Conservation (phyloP, 305 asterid species). For the Solanum hybrid region DNA sequence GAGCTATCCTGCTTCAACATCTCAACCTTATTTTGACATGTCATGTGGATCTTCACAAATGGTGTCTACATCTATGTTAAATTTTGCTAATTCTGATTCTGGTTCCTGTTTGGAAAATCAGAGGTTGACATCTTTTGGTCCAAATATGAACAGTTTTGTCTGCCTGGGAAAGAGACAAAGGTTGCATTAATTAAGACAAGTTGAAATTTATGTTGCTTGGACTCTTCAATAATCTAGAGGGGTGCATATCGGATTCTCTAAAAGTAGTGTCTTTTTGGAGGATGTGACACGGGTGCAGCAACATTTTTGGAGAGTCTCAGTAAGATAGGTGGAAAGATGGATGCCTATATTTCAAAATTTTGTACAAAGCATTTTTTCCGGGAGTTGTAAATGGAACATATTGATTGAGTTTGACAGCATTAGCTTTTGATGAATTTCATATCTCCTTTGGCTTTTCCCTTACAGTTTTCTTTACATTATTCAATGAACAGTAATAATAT, state of each 20-base stretch:
- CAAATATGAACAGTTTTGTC: background rate
- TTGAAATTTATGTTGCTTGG: background rate
- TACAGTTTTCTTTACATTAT: background rate
- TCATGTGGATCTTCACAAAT: constrained; percentile 38
- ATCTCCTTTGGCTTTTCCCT: background rate
- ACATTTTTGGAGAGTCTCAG: background rate
- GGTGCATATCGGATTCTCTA: background rate
- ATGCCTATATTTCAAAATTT: constrained; percentile 20
- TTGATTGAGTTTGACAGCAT: constrained; percentile 1
- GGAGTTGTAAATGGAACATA: constrained; percentile 30
- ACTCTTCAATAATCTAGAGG: background rate
- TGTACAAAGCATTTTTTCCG: constrained; percentile 23
- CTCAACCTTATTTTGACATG: constrained; percentile 13
- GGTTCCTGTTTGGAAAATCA: constrained; percentile 18
- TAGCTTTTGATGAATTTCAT: background rate
- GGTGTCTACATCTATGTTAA: constrained; percentile 18
- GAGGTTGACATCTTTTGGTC: constrained; percentile 16
- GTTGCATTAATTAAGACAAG: background rate
- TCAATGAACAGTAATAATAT: background rate
- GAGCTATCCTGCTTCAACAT: background rate
- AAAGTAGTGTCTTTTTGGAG: background rate
- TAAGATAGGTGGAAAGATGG: background rate
- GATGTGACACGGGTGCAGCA: background rate
- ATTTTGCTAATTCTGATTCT: constrained; percentile 14
- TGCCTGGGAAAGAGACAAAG: constrained; percentile 5